These are phyloP conservation scores for Hibiscus syriacus DNA, from an alignment of 345 rosid genomes.

Conservation along the genomic window DNA sequence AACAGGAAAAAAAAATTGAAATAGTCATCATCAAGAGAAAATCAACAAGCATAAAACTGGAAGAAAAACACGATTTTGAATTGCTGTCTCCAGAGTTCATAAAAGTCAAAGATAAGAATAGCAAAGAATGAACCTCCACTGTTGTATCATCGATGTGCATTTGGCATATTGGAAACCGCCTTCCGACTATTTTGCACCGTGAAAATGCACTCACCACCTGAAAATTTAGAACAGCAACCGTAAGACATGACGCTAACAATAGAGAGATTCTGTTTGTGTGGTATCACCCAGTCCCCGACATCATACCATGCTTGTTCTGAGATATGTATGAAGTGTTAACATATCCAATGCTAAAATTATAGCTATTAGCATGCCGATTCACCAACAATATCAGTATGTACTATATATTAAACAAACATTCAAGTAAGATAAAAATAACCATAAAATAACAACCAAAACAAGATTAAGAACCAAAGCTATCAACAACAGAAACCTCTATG, in stretches of 20 bases:
- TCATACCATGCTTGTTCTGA: not conserved
- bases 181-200: conserved; percentile 48
- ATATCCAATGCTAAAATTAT: not conserved
- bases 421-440: not conserved
- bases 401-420: no score
- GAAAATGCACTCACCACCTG: conserved; percentile 44
- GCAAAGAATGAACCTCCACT: conserved; percentile 38
- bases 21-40: not conserved
- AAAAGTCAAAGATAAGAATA: not conserved
- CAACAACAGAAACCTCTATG: conserved; percentile 44
- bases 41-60: not conserved
- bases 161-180: conserved; percentile 61
- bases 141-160: conserved; percentile 39
- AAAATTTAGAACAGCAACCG: not conserved
- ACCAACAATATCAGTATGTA: not conserved
- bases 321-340: not conserved
- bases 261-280: not conserved
- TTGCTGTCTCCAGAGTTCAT: not conserved
- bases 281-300: not conserved
- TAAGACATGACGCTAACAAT: not conserved
- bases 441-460: not conserved
- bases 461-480: not conserved
- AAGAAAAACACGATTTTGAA: not conserved
- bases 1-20: not conserved
- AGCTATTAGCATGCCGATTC: not conserved